phyloP scores from a whole-genome alignment of 2,329 filamentous ascomycete genomes.

The Volutella citrinella region DNA sequence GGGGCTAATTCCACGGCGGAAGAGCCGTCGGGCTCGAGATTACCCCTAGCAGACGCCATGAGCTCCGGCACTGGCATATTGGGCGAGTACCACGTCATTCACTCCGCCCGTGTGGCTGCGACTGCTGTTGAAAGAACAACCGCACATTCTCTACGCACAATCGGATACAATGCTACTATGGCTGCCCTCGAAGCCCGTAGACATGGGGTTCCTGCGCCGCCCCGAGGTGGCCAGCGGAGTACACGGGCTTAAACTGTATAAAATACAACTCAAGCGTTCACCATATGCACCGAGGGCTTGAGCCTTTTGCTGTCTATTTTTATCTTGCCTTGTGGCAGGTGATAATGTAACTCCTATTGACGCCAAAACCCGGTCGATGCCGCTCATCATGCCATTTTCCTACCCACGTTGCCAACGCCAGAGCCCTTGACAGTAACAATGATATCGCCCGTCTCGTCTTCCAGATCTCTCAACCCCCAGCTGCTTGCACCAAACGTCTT shows the following conservation, averaged over 20 bases:
- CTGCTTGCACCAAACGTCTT: slow-evolving; percentile 85
- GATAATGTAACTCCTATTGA: no score
- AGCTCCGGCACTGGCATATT: slow-evolving; percentile 54
- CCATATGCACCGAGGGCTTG: no score
- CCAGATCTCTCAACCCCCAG: slow-evolving; percentile 81
- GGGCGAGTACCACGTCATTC: slow-evolving; percentile 51
- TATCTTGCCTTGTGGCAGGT: no score
- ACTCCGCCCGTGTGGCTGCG: slow-evolving; percentile 46
- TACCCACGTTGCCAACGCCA: slow-evolving; percentile 90
- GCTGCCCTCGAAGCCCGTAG: slow-evolving; percentile 48
- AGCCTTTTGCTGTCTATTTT: no score
- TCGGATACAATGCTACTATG: slow-evolving; percentile 52
- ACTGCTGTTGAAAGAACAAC: slow-evolving; percentile 45
- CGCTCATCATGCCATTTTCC: slow-evolving; percentile 78
- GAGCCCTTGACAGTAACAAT: slow-evolving; percentile 88
- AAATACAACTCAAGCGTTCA: no score
- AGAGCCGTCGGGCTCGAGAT: slow-evolving; percentile 30
- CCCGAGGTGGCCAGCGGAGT: no score
- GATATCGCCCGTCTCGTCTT: slow-evolving; percentile 67
- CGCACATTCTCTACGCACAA: slow-evolving; percentile 50
- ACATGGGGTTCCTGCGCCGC: slow-evolving; percentile 29
- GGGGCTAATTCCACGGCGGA: slow-evolving; percentile 25
- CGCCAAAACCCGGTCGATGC: no score
- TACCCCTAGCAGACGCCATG: slow-evolving; percentile 46
- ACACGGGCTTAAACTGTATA: no score